These are phyloP conservation scores for Cnidoscolus chayamansa DNA, from an alignment of 441 rosid species.

Conservation along the genomic window DNA sequence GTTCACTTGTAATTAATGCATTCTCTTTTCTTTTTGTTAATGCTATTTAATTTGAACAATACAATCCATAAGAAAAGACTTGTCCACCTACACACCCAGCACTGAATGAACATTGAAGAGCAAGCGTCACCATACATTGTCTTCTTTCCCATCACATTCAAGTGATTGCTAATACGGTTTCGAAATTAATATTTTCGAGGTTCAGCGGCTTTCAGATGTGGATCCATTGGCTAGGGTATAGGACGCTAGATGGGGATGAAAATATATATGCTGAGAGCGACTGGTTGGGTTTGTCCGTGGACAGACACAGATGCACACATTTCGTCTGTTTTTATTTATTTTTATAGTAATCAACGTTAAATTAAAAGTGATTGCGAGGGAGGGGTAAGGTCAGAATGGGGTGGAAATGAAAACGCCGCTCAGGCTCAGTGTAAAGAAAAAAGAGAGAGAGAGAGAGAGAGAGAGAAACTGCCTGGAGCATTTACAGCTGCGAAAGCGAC, in stretches of 20 bases:
- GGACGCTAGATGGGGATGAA: neutral
- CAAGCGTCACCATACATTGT: neutral
- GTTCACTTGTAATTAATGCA: too few relatives aligned
- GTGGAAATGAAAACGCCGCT: neutral
- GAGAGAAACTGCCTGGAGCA: neutral
- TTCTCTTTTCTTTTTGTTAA: neutral
- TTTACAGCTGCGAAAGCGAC: neutral
- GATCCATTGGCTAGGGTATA: neutral
- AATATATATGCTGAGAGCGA: neutral
- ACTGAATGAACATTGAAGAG: neutral
- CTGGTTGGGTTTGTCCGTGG: slow-evolving; percentile 8
- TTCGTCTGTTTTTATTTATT: neutral
- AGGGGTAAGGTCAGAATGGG: neutral
- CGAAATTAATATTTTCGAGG: too few relatives aligned
- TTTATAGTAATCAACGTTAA: neutral
- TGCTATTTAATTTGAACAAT: neutral
- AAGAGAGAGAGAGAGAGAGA: too few relatives aligned
- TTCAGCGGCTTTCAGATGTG: neutral
- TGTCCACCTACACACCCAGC: neutral
- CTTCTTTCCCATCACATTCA: neutral
- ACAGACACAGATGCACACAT: neutral
- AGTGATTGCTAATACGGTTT: neutral
- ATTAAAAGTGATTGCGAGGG: too few relatives aligned
- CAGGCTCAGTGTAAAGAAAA: too few relatives aligned
- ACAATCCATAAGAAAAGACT: neutral